phyloP scores from a whole-genome alignment of 495 filamentous ascomycete species.

The Hypoxylon fragiforme region DNA sequence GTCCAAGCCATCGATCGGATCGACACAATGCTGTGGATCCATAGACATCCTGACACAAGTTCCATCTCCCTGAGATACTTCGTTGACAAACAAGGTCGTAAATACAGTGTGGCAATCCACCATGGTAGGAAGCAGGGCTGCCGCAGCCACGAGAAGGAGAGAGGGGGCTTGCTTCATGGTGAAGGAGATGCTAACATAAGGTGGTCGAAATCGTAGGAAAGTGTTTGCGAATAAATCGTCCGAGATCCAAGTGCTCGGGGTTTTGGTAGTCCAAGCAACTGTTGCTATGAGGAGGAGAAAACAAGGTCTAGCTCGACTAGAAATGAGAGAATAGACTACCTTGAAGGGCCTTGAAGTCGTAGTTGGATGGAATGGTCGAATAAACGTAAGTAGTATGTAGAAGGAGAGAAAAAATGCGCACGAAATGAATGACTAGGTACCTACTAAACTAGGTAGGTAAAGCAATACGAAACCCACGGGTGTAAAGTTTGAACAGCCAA shows the following conservation, averaged over 20 bases:
- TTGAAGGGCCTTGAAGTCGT: background rate
- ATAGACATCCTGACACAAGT: conserved; percentile 69
- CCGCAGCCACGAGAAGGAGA: conserved; percentile 29
- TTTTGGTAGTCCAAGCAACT: no score
- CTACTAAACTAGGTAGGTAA: no score
- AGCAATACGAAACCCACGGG: no score
- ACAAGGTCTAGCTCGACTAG: conserved; percentile 2
- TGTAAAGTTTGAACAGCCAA: no score
- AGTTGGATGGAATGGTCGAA: background rate
- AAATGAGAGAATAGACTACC: conserved; percentile 6
- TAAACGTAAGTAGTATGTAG: no score
- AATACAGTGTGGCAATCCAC: conserved; percentile 65
- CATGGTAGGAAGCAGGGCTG: conserved; percentile 33
- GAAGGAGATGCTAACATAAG: background rate
- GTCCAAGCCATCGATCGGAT: conserved; percentile 55
- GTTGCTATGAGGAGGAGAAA: no score
- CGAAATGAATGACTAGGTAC: no score
- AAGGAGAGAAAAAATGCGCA: no score
- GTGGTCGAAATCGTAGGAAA: conserved; percentile 1
- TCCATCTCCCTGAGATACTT: conserved; percentile 66
- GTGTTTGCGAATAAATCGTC: no score
- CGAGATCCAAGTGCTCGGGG: no score
- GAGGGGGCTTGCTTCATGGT: conserved; percentile 36
- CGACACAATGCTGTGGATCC: conserved; percentile 50
- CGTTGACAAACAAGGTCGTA: conserved; percentile 67